Conservation (phyloP, 495 filamentous ascomycete species). For the Penicillium manginii region DNA sequence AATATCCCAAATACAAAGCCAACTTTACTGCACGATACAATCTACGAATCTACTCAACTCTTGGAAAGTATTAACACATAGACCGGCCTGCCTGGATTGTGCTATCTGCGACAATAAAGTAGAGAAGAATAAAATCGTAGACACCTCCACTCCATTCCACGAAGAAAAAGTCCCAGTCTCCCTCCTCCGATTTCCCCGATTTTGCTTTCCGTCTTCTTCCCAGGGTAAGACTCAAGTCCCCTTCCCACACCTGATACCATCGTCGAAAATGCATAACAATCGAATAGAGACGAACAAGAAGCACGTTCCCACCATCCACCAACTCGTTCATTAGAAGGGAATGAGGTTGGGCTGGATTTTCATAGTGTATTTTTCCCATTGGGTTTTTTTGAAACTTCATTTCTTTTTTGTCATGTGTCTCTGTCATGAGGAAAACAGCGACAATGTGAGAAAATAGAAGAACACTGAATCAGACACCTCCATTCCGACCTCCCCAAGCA, state of each 20-base stretch:
- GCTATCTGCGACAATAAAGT: conserved; percentile 26
- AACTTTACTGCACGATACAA: background rate
- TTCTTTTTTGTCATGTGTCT: background rate
- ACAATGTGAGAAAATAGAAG: background rate
- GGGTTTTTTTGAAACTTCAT: background rate
- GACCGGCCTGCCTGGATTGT: conserved; percentile 30
- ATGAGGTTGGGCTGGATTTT: background rate
- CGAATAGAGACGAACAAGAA: background rate
- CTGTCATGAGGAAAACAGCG: too few relatives aligned
- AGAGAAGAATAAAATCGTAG: conserved; percentile 16
- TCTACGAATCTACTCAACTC: background rate
- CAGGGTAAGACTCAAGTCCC: background rate
- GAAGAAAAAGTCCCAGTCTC: background rate
- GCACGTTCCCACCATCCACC: background rate
- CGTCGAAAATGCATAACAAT: background rate
- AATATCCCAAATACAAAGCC: too few relatives aligned
- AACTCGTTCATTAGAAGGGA: background rate
- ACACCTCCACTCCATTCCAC: conserved; percentile 4
- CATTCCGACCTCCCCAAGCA: background rate
- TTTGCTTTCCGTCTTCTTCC: background rate
- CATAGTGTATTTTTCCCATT: background rate
- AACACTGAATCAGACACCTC: too few relatives aligned
- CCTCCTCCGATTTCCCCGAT: background rate
- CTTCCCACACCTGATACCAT: conserved; percentile 4
- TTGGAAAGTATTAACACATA: conserved; percentile 9